A percentile compares a stretch with the other conserved stretches of the same genome.
Evolutionary conservation across 2,329 filamentous ascomycete genomes (phyloP).

Genomic region (Trichophyton mentagrophytes): DNA sequence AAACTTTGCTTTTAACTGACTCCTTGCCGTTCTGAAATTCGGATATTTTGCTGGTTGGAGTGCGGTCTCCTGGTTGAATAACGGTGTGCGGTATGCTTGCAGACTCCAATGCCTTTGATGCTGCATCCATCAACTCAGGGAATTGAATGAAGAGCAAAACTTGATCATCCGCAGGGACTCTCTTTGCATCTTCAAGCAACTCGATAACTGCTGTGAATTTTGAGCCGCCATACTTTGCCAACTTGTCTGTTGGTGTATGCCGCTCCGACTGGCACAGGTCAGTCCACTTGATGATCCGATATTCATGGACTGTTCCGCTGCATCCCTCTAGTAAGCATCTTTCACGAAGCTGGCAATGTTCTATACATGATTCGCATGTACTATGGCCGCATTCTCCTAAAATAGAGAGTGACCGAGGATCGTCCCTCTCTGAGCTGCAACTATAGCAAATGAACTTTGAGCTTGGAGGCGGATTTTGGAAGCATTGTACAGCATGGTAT

Average conservation of each 20-base stretch:
- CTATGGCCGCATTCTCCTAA: conserved; percentile 41
- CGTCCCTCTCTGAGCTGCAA: conserved; percentile 21
- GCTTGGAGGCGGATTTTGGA: conserved; percentile 15
- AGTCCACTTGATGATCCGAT: conserved; percentile 30
- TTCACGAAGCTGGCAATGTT: conserved; percentile 15
- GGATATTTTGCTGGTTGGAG: conserved; percentile 25
- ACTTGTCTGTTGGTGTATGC: conserved; percentile 12
- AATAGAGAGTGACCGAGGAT: conserved; percentile 26
- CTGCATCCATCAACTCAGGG: conserved; percentile 31
- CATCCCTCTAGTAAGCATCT: conserved; percentile 34
- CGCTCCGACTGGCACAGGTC: conserved; percentile 24
- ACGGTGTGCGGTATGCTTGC: conserved; percentile 24
- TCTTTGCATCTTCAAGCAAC: conserved; percentile 27
- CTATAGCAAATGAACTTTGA: conserved; percentile 19
- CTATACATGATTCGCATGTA: conserved; percentile 34
- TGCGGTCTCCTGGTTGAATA: conserved; percentile 24
- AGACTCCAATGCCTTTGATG: conserved; percentile 18
- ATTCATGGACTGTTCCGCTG: conserved; percentile 23
- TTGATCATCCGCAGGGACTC: conserved; percentile 34
- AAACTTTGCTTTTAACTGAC: conserved; percentile 31
- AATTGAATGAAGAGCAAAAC: conserved; percentile 46
- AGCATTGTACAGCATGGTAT: conserved; percentile 21
- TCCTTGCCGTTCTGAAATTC: conserved; percentile 30
- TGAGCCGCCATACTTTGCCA: conserved; percentile 26
- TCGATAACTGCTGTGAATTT: conserved; percentile 38